phyloP scores from a whole-genome alignment of 2,329 filamentous ascomycete genomes.

The Scopulariopsis brevicaulis region DNA sequence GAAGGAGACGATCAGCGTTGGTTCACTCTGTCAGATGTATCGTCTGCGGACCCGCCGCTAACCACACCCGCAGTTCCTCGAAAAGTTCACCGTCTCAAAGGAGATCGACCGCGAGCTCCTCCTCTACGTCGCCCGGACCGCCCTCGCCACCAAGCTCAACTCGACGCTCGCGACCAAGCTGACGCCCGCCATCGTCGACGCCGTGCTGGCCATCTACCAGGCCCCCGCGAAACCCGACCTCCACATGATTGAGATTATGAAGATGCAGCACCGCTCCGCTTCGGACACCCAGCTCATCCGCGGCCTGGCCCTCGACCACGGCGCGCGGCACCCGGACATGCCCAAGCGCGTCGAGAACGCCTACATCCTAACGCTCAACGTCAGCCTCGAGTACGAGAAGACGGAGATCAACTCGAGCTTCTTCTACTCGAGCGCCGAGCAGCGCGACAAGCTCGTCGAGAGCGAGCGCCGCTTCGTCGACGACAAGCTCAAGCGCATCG shows the following conservation, averaged over 20 bases:
- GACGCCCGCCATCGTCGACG: slow-evolving; percentile 91
- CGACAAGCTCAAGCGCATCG: slow-evolving; percentile 92
- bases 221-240: slow-evolving; percentile 85
- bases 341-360: slow-evolving; percentile 93
- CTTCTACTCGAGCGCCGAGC: slow-evolving; percentile 95
- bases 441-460: slow-evolving; percentile 95
- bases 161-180: slow-evolving; percentile 78
- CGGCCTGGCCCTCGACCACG: slow-evolving; percentile 87
- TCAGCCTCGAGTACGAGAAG: slow-evolving; percentile 97
- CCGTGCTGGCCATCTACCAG: slow-evolving; percentile 88
- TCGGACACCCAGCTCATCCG: slow-evolving; percentile 94
- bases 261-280: slow-evolving; percentile 96
- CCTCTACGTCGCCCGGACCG: slow-evolving; percentile 85
- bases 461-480: slow-evolving; percentile 94
- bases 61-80: slow-evolving; percentile 59
- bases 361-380: slow-evolving; percentile 88
- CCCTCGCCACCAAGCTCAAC: slow-evolving; percentile 91
- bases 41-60: background rate
- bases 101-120: slow-evolving; percentile 90
- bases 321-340: slow-evolving; percentile 96
- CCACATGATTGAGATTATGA: slow-evolving; percentile 99
- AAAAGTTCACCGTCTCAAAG: slow-evolving; percentile 80
- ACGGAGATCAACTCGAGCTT: slow-evolving; percentile 98
- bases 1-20: slow-evolving; percentile 75
- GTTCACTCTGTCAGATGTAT: background rate